These are phyloP conservation scores for Lathyrus sativus DNA, from an alignment of 306 rosid species.

Conservation along the genomic window DNA sequence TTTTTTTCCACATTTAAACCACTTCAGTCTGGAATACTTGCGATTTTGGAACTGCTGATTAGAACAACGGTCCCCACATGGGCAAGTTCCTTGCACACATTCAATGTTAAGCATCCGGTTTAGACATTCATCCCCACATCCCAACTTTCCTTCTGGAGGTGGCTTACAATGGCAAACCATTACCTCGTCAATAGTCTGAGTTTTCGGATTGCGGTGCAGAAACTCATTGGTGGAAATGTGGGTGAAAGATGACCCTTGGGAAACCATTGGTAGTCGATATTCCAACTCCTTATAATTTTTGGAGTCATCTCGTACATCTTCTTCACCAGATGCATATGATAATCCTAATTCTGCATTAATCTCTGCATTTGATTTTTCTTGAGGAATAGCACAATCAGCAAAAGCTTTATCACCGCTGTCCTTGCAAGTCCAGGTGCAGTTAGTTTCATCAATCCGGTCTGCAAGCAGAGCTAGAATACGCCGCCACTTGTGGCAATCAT, in stretches of 20 bases:
- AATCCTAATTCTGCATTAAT: slow-evolving; percentile 90
- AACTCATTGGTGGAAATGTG: slow-evolving; percentile 72
- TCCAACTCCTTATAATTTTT: slow-evolving; percentile 67
- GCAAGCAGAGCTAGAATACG: slow-evolving; percentile 89
- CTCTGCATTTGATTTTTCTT: slow-evolving; percentile 96
- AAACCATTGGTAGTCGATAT: slow-evolving; percentile 54
- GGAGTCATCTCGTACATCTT: slow-evolving; percentile 63
- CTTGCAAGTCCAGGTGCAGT: slow-evolving; percentile 89
- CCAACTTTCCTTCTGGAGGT: slow-evolving; percentile 58
- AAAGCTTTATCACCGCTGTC: slow-evolving; percentile 70
- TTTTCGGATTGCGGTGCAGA: slow-evolving; percentile 82
- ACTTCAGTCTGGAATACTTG: slow-evolving; percentile 69
- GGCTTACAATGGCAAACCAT: slow-evolving; percentile 95
- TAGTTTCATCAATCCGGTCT: slow-evolving; percentile 72
- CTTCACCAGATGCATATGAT: slow-evolving; percentile 96
- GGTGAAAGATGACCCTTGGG: slow-evolving; percentile 70
- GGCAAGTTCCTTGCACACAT: slow-evolving; percentile 89
- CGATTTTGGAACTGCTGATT: slow-evolving; percentile 99
- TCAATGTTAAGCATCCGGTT: slow-evolving; percentile 93
- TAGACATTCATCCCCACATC: slow-evolving; percentile 96
- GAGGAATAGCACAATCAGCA: slow-evolving; percentile 80
- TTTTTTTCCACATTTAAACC: slow-evolving; percentile 92
- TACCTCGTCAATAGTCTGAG: slow-evolving; percentile 91
- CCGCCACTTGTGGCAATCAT: slow-evolving; percentile 95
- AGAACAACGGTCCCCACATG: slow-evolving; percentile 86